These are phyloP conservation scores for Boletus smithii DNA, from an alignment of 1,284 basidiomycete species.

Conservation along the genomic window DNA sequence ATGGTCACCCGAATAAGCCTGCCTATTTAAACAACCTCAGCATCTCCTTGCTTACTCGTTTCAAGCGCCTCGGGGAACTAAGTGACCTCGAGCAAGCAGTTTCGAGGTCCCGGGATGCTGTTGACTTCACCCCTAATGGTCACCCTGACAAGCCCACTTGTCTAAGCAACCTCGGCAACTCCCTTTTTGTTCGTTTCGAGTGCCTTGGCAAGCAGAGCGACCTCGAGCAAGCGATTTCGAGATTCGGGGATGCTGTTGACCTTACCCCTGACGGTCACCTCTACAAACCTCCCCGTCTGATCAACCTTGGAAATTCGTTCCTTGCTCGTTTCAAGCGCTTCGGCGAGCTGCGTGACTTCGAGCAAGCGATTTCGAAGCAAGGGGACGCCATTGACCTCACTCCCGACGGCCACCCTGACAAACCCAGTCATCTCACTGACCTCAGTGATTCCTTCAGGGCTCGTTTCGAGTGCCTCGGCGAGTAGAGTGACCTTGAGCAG, in stretches of 20 bases:
- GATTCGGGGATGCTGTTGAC: not conserved
- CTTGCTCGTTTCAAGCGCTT: not conserved
- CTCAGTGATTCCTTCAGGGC: not conserved
- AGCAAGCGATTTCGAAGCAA: not conserved
- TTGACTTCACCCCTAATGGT: not conserved
- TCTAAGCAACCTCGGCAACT: not conserved
- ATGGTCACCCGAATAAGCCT: not conserved
- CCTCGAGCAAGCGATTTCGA: constrained; percentile 4
- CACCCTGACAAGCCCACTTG: not conserved
- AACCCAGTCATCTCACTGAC: not conserved
- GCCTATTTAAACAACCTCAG: not conserved
- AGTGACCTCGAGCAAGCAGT: constrained; percentile 12
- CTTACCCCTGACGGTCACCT: not conserved
- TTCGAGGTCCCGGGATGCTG: not conserved
- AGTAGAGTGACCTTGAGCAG: not conserved
- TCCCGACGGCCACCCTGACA: not conserved
- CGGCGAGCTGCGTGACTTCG: not conserved
- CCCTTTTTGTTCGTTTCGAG: not conserved
- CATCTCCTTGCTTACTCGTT: not conserved
- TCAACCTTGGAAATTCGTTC: not conserved
- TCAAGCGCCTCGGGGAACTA: not conserved
- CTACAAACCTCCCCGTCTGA: not conserved
- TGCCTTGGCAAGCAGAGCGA: not conserved
- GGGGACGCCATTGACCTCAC: not conserved
- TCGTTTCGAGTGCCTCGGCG: not conserved